phyloP scores from a whole-genome alignment of 139 green algal genomes.

The Raphidocelis subcapitata region DNA sequence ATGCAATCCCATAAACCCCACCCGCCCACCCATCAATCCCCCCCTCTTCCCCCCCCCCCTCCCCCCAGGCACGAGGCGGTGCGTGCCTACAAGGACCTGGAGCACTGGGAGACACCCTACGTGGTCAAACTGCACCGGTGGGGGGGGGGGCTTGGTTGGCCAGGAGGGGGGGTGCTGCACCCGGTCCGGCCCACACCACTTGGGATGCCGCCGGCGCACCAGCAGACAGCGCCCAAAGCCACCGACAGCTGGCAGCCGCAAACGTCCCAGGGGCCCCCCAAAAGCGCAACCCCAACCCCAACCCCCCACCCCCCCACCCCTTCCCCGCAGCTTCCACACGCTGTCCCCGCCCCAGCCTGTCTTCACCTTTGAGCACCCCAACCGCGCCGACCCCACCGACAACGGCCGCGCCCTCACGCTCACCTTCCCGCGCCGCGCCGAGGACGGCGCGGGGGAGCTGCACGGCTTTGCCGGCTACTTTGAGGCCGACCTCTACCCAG shows the following conservation, averaged over 20 bases:
- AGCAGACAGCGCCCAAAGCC: too few species aligned
- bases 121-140: constrained; percentile 90
- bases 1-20: too few species aligned
- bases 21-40: too few species aligned
- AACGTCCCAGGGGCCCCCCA: too few species aligned
- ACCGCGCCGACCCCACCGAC: constrained; percentile 61
- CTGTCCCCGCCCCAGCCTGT: constrained; percentile 64
- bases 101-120: constrained; percentile 94
- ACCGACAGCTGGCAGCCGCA: too few species aligned
- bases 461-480: constrained; percentile 99
- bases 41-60: too few species aligned
- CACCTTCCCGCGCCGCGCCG: constrained; percentile 26
- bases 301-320: neutral
- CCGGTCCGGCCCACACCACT: too few species aligned
- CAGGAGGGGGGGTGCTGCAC: too few species aligned
- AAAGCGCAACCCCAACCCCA: too few species aligned
- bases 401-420: constrained; percentile 56
- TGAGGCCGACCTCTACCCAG: constrained; percentile 82
- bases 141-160: too few species aligned
- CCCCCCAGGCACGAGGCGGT: too few species aligned
- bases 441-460: constrained; percentile 48
- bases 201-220: too few species aligned
- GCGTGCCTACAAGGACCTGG: constrained; percentile 59
- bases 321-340: constrained; percentile 40
- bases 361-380: constrained; percentile 94